Conservation (phyloP, 805 yeast species). For the Hanseniaspora taiwanica region DNA sequence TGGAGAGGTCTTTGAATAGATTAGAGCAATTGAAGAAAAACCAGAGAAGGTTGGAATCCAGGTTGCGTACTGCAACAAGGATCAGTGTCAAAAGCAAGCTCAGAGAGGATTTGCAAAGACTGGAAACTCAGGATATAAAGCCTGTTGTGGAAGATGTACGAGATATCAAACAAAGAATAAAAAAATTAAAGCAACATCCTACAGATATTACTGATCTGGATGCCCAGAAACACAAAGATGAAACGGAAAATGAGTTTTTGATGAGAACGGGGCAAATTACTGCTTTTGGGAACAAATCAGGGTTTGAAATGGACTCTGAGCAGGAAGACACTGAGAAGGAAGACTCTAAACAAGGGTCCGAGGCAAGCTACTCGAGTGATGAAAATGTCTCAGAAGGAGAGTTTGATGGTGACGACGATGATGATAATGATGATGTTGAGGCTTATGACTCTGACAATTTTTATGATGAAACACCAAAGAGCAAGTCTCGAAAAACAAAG, state of each 20-base stretch:
- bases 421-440: slow-evolving; percentile 15
- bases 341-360: too few relatives aligned
- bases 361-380: too few relatives aligned
- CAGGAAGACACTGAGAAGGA: slow-evolving; percentile 10
- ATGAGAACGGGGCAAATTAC: slow-evolving; percentile 87
- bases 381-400: slow-evolving; percentile 11
- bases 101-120: slow-evolving; percentile 37
- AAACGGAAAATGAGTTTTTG: slow-evolving; percentile 64
- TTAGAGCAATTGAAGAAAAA: slow-evolving; percentile 27
- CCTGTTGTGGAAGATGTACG: slow-evolving; percentile 46
- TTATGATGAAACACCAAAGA: too few relatives aligned
- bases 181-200: slow-evolving; percentile 15
- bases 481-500: slow-evolving; percentile 6
- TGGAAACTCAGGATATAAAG: slow-evolving; percentile 37
- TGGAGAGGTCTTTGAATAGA: slow-evolving; percentile 50
- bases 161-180: slow-evolving; percentile 43
- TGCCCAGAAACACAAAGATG: slow-evolving; percentile 45
- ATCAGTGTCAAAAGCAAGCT: slow-evolving; percentile 50
- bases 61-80: slow-evolving; percentile 41
- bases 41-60: slow-evolving; percentile 36
- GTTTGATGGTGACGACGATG: slow-evolving; percentile 9
- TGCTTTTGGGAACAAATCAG: slow-evolving; percentile 68
- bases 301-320: slow-evolving; percentile 32
- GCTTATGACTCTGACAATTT: too few relatives aligned
- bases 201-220: slow-evolving; percentile 5